Evolutionary conservation across 2,329 filamentous ascomycete genomes (phyloP).

Genomic region (Phialemonium atrogriseum): DNA sequence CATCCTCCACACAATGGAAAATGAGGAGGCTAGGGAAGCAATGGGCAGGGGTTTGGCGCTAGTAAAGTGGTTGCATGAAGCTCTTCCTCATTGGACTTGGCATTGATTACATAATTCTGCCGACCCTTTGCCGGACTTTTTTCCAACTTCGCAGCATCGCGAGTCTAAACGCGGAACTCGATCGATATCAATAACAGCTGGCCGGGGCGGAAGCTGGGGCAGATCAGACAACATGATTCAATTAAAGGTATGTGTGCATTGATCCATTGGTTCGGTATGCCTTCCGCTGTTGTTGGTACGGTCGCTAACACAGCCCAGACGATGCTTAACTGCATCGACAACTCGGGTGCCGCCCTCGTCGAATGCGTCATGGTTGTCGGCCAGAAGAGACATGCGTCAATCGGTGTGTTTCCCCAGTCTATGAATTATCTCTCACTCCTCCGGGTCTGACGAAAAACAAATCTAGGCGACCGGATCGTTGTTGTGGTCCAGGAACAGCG

Average conservation of each 20-base stretch:
- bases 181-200: too few relatives aligned
- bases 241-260: conserved; percentile 64
- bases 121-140: conserved; percentile 2
- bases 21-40: conserved; percentile 1
- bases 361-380: conserved; percentile 91
- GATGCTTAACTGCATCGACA: conserved; percentile 99
- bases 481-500: conserved; percentile 97
- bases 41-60: background rate
- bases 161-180: background rate
- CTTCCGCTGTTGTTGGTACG: too few relatives aligned
- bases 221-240: conserved; percentile 69
- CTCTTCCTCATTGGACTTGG: background rate
- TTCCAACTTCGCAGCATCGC: conserved; percentile 2
- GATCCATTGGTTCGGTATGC: too few relatives aligned
- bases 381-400: conserved; percentile 79
- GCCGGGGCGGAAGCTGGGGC: conserved; percentile 11
- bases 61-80: background rate
- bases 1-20: too few relatives aligned
- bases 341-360: conserved; percentile 93
- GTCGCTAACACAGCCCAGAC: conserved; percentile 53
- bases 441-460: background rate
- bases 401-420: conserved; percentile 63
- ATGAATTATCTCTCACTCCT: background rate
- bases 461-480: conserved; percentile 84
- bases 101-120: background rate